Evolutionary conservation across 495 filamentous ascomycete species (phyloP), one percentile per base, ranked within the genome.

Genomic region (Rusavskia elegans): DNA sequence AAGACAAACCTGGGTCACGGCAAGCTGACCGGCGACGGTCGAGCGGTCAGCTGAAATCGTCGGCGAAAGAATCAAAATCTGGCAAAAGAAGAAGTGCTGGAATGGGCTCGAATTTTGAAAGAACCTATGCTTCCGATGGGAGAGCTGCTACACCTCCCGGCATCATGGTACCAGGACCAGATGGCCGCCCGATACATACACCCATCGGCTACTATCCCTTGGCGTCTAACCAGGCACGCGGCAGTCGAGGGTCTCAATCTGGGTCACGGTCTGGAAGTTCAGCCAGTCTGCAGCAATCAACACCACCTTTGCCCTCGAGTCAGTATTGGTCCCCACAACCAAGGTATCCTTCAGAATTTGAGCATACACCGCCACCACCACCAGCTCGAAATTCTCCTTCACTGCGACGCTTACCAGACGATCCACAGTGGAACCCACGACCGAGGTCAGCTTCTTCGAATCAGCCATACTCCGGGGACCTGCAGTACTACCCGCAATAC

Each of bases 181-280:
- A 84, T 21, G 68, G 70, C 2, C 59, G 63, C 37, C 78, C 83
- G 13, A 90, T 85, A 82, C 92, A 89, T 66, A 70, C 81, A 9
- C 77, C 82, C 10, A 61, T 82, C 8, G 55, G 50, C 21, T 54
- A 59, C 19, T 54, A 62, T 36, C 40, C 57, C 19, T 19, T 52
- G 10, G 11, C 52, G 36, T 25, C 55, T 42, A 45, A 46, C 8
- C 20, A 37, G 11, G 29, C 53, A 44, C 44, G 45, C 17, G 37
- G 54, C 48, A 29, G 50, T 17, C 53, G 19, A 50, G 55, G 41
- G 39, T 48, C 51, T 10, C 65, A 66, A 23, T 66, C 71, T 11
- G 66, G 65, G 23, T 70, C 67, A 16, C 64, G 68, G 10, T 68
- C 68, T 11, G 61, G 62, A 38, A 67, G 66, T 45, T 69, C 71